phyloP scores from a whole-genome alignment of 768 basidiomycete species.

The Mycena vitilis region DNA sequence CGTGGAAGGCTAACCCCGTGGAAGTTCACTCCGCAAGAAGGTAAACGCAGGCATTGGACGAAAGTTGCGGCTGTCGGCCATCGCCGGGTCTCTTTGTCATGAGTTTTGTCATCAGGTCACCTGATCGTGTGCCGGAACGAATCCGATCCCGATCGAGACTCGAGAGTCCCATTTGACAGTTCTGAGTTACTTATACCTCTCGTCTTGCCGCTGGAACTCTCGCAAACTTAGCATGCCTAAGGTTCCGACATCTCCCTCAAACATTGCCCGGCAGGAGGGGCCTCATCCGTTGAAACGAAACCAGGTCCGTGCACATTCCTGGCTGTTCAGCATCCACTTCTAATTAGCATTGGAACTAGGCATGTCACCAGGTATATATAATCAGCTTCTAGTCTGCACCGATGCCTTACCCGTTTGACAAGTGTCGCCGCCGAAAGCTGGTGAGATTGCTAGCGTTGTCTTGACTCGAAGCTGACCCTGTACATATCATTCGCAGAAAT shows the following conservation, averaged over 20 bases:
- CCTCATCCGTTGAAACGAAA: conserved; percentile 56
- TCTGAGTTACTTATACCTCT: too few relatives aligned
- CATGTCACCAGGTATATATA: conserved; percentile 67
- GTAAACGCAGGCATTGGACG: too few relatives aligned
- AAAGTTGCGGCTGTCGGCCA: neutral
- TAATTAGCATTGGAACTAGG: conserved; percentile 44
- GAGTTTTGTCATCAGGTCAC: neutral
- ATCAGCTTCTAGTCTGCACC: conserved; percentile 10
- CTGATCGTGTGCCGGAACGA: neutral
- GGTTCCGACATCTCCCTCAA: too few relatives aligned
- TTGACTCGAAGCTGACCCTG: conserved; percentile 33
- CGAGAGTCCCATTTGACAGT: too few relatives aligned
- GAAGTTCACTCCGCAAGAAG: too few relatives aligned
- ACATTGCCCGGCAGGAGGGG: too few relatives aligned
- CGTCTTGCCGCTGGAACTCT: too few relatives aligned
- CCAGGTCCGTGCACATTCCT: conserved; percentile 50
- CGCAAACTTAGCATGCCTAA: too few relatives aligned
- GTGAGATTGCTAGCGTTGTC: conserved; percentile 45
- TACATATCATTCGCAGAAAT: conserved; percentile 66
- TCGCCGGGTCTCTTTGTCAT: neutral
- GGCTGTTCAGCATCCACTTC: neutral
- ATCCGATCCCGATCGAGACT: too few relatives aligned
- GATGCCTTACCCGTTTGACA: conserved; percentile 25
- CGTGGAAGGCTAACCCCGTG: neutral
- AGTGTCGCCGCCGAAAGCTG: conserved; percentile 82